A percentile compares a stretch with the other conserved stretches of the same genome.
These are phyloP conservation scores for Warburgia ugandensis DNA, from an alignment of 164 flowering plant genomes.

Conservation along the genomic window DNA sequence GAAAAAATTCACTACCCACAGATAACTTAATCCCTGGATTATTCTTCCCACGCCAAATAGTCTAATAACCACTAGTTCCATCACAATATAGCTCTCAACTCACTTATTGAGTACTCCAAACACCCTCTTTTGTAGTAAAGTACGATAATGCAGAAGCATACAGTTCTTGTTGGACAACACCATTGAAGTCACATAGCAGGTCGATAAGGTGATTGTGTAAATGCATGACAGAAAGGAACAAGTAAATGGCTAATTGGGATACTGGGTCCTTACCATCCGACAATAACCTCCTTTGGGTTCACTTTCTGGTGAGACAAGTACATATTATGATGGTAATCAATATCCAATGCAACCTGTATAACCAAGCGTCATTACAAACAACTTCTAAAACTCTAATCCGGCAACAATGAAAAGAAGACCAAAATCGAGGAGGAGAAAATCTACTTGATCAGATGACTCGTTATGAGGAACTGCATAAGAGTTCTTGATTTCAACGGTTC, in stretches of 20 bases:
- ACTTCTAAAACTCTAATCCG: not conserved
- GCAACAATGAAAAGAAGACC: not conserved
- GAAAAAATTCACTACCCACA: too few relatives aligned
- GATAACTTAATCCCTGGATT: too few relatives aligned
- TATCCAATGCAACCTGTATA: constrained; percentile 84
- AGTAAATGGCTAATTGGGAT: not conserved
- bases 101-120: too few relatives aligned
- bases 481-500: constrained; percentile 83
- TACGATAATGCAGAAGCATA: too few relatives aligned
- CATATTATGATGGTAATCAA: constrained; percentile 96
- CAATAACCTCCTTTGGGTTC: constrained; percentile 94
- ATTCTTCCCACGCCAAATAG: too few relatives aligned
- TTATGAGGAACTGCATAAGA: constrained; percentile 94
- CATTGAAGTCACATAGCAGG: too few relatives aligned
- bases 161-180: too few relatives aligned
- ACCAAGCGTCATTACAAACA: not conserved
- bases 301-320: constrained; percentile 79
- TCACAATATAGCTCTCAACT: too few relatives aligned
- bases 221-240: too few relatives aligned
- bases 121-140: too few relatives aligned
- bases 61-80: too few relatives aligned
- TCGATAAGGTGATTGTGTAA: too few relatives aligned
- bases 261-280: constrained; percentile 95
- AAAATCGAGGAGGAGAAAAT: not conserved
- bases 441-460: constrained; percentile 80